Evolutionary conservation across 2,329 filamentous ascomycete species (phyloP).

Genomic region (Pyricularia sp.): DNA sequence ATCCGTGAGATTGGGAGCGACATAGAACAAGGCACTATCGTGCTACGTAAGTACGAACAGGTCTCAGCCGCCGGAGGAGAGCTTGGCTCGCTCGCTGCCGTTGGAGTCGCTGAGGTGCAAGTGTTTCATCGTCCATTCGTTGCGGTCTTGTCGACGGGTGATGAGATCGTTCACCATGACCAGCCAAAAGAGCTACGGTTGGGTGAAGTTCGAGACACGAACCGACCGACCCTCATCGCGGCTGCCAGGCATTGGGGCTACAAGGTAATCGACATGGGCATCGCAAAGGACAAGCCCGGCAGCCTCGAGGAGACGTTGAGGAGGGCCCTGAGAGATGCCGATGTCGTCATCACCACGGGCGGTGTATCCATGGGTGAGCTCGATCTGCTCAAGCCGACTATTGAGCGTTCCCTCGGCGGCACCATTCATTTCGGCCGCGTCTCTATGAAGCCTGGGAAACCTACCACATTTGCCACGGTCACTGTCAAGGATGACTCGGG

Average conservation of each 20-base stretch:
- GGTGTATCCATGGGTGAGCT: conserved; percentile 97
- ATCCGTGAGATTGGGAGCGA: conserved; percentile 87
- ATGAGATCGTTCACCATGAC: conserved; percentile 76
- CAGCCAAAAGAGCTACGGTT: conserved; percentile 47
- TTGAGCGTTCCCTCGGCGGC: conserved; percentile 78
- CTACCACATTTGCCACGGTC: conserved; percentile 89
- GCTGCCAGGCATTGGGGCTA: conserved; percentile 65
- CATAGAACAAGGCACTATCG: conserved; percentile 52
- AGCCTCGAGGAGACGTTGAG: conserved; percentile 67
- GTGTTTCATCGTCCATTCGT: conserved; percentile 67
- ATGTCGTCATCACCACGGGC: conserved; percentile 81
- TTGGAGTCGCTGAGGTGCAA: conserved; percentile 58
- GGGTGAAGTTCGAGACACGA: conserved; percentile 88
- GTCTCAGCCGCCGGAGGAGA: conserved; percentile 83
- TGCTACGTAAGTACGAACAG: conserved; percentile 67
- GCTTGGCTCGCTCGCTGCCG: conserved; percentile 76
- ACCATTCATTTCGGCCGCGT: conserved; percentile 95
- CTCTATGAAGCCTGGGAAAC: conserved; percentile 95
- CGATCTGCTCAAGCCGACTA: conserved; percentile 89
- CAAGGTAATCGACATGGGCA: conserved; percentile 71
- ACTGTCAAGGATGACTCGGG: conserved; percentile 49
- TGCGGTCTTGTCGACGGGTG: conserved; percentile 83
- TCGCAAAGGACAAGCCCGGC: conserved; percentile 61
- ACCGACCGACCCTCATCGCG: conserved; percentile 74
- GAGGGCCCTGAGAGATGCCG: conserved; percentile 57